Evolutionary conservation across 345 rosid genomes (phyloP), one percentile per base, ranked within the genome.

Genomic region (Geranium rotundifolium): DNA sequence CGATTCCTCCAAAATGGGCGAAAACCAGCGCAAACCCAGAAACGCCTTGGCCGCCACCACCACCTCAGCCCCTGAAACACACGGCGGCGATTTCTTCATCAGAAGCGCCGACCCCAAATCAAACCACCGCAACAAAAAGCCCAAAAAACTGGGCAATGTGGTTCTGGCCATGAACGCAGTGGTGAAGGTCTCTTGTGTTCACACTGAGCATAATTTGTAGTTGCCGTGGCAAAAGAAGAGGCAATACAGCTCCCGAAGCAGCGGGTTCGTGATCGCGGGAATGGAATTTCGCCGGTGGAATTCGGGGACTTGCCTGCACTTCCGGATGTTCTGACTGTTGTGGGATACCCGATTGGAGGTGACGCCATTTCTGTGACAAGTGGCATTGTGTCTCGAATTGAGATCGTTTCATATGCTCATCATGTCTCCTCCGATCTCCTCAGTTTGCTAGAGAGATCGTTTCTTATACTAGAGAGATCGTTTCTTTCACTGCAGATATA

Each of bases 281-380:
- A 79, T 73, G 76, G 97, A 62, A 86, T 91, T 20, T 71, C 88
- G 70, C 88, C 97, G 17, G 80, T 91, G 49, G 95, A 88, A 76
- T 91, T 91, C 73, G 96, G 98, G 13, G 84, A 85, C 63, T 79
- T 91, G 69, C 98, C 98, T 62, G 91, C 96, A 3, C 87, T 91
- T 66, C 98, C 88, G 73, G 95, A 91, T 73, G 98, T 90, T 70
- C 96, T 91, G 5, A 91, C 96, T 62, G 98, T 91, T 67, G 98
- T 91, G 30, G 98, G 98, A 59, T 91, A 91, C 60, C 96, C 98
- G 0, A 86, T 91, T 62, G 98, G 98, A 49, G 98, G 98, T 14
- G 98, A 91, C 65, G 88, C 98, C 1, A 85, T 91, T 74, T 91
- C 98, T 68, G 98, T 91, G 29, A 91, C 98, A 3, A 91, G 98